Evolutionary conservation across 1,139 yeast genomes (phyloP), one percentile per base, ranked within the genome.

Genomic region (Hyphopichia buzzinii): DNA sequence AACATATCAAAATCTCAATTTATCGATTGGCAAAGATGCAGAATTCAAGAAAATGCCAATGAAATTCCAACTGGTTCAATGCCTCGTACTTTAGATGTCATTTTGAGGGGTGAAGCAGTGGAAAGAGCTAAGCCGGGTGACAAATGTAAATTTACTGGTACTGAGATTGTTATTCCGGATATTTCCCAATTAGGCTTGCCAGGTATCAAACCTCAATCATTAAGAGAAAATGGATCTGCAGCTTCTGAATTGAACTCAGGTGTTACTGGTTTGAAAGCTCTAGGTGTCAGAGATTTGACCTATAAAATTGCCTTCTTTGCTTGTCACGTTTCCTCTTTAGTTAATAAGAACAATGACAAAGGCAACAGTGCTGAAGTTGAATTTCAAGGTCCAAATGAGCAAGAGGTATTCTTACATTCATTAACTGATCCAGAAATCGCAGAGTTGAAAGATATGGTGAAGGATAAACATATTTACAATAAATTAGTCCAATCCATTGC

Each of bases 111-210:
- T 32, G 97, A 92, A 50, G 76, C 89, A 35, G 98, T 94, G 7
- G 99, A 92, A 58, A 76, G 90, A 47, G 97, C 97, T 3, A 94
- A 92, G 60, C 97, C 99, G 1, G 99, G 99, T 47, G 98, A 92
- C 59, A 86, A 89, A 58, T 88, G 97, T 64, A 80, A 81, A 48
- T 90, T 94, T 59, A 88, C 96, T 0, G 99, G 99, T 34, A 85
- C 96, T 1, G 95, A 89, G 55, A 89, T 94, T 42, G 98, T 92
- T 11, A 80, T 92, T 17, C 99, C 99, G 1, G 98, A 92, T 63
- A 85, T 94, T 8, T 72, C 96, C 1, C 98, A 94, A 62, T 72
- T 92, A 38, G 97, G 97, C n/a, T 69, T 94, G 31, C 98, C 98
- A 0, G 99, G 99, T 42, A 81, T 92, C 14, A 92, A 89, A 55